These are phyloP conservation scores for Ephemerocybe angulata DNA, from an alignment of 768 basidiomycete species.

Conservation along the genomic window DNA sequence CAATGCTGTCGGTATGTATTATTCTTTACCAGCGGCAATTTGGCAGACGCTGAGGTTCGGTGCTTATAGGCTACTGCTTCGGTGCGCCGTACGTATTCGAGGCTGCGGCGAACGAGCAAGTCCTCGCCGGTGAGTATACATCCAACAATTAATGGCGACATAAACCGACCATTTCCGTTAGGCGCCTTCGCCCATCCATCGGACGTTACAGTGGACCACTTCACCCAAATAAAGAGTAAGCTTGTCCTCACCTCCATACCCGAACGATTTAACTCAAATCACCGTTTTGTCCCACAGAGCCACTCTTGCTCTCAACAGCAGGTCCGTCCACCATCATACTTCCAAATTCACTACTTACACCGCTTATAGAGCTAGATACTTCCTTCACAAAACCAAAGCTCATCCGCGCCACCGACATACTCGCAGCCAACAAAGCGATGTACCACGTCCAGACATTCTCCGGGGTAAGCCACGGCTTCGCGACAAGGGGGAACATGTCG, in stretches of 20 bases:
- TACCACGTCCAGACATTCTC: slow-evolving; percentile 61
- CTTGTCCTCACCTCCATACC: not conserved
- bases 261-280: not conserved
- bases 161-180: slow-evolving; percentile 18
- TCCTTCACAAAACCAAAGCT: slow-evolving; percentile 51
- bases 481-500: slow-evolving; percentile 41
- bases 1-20: too few species aligned
- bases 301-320: slow-evolving; percentile 49
- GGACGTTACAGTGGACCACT: slow-evolving; percentile 42
- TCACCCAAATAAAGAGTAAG: slow-evolving; percentile 47
- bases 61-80: slow-evolving; percentile 51
- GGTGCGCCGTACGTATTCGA: slow-evolving; percentile 51
- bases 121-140: slow-evolving; percentile 40
- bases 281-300: slow-evolving; percentile 32
- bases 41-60: slow-evolving; percentile 27
- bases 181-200: slow-evolving; percentile 58
- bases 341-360: not conserved
- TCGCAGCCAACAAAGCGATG: slow-evolving; percentile 44
- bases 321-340: not conserved
- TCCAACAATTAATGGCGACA: too few species aligned
- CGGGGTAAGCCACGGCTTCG: slow-evolving; percentile 46
- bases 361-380: slow-evolving; percentile 42
- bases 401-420: slow-evolving; percentile 51
- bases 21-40: not conserved
- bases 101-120: slow-evolving; percentile 40